Conservation (phyloP, 768 basidiomycete genomes). For the Mycena vitilis region DNA sequence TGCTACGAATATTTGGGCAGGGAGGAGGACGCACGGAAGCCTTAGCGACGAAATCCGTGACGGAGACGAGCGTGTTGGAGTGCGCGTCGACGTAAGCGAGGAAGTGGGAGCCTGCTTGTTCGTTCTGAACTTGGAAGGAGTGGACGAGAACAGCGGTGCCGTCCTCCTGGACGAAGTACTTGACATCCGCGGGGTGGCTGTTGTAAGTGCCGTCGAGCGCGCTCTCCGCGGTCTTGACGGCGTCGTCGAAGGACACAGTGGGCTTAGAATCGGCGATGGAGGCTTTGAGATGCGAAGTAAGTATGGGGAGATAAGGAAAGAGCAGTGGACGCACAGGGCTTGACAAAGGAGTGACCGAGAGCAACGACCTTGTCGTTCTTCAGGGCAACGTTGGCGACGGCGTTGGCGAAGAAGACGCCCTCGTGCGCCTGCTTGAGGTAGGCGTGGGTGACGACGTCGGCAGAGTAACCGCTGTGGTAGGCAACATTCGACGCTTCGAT, state of each 20-base stretch:
- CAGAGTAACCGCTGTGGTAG: slow-evolving; percentile 39
- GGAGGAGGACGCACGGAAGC: slow-evolving; percentile 45
- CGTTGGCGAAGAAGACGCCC: slow-evolving; percentile 46
- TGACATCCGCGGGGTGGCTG: slow-evolving; percentile 43
- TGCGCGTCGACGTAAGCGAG: slow-evolving; percentile 61
- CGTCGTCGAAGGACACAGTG: slow-evolving; percentile 44
- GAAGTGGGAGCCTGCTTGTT: slow-evolving; percentile 50
- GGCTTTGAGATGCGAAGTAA: slow-evolving; percentile 1
- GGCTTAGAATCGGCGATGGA: slow-evolving; percentile 41
- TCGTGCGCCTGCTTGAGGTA: slow-evolving; percentile 46
- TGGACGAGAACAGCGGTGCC: slow-evolving; percentile 46
- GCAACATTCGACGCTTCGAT: slow-evolving; percentile 35
- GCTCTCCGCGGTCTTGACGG: slow-evolving; percentile 31
- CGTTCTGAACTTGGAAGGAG: slow-evolving; percentile 36
- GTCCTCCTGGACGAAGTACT: slow-evolving; percentile 47
- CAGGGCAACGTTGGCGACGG: slow-evolving; percentile 40
- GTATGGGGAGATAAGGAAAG: not conserved
- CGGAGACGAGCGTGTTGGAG: slow-evolving; percentile 51
- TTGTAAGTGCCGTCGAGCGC: slow-evolving; percentile 28
- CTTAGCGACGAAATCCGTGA: slow-evolving; percentile 58
- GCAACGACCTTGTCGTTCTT: slow-evolving; percentile 37
- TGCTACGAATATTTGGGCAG: too few species aligned
- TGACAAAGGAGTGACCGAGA: slow-evolving; percentile 35
- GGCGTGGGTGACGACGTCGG: slow-evolving; percentile 38
- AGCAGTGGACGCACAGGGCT: slow-evolving; percentile 34